Evolutionary conservation across 345 rosid species (phyloP).

Genomic region (Cardiospermum halicacabum): DNA sequence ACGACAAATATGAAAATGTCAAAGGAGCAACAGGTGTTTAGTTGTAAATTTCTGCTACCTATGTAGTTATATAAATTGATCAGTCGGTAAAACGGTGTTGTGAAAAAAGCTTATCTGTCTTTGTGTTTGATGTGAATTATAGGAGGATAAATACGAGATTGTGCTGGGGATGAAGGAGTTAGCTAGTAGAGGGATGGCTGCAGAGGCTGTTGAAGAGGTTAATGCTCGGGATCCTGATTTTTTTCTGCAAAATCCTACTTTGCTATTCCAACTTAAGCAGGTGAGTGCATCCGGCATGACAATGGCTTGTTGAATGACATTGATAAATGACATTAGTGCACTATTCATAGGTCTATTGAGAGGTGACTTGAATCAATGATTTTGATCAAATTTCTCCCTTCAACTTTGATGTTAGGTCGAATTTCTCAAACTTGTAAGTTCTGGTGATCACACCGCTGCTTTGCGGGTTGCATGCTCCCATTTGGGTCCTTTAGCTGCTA

Average conservation of each 20-base stretch:
- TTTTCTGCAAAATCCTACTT: slow-evolving; percentile 58
- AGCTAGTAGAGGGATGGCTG: slow-evolving; percentile 78
- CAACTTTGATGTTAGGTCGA: slow-evolving; percentile 52
- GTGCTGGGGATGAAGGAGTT: slow-evolving; percentile 75
- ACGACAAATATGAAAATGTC: slow-evolving; percentile 20
- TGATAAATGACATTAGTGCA: not conserved
- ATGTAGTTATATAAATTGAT: slow-evolving; percentile 6
- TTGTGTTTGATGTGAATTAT: slow-evolving; percentile 11
- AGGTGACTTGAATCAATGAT: not conserved
- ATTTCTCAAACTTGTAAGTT: slow-evolving; percentile 70
- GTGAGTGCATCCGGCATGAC: slow-evolving; percentile 26
- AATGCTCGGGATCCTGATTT: slow-evolving; percentile 66
- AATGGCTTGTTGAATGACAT: slow-evolving; percentile 1
- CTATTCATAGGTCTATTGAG: too few relatives aligned
- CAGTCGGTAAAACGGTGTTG: slow-evolving; percentile 6
- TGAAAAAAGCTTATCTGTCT: slow-evolving; percentile 39
- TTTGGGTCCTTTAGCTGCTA: slow-evolving; percentile 86
- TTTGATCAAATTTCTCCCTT: not conserved
- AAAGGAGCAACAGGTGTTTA: slow-evolving; percentile 36
- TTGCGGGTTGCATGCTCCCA: slow-evolving; percentile 76
- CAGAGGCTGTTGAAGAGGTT: slow-evolving; percentile 74
- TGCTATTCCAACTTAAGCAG: slow-evolving; percentile 91
- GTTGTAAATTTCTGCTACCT: slow-evolving; percentile 9
- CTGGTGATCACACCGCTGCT: slow-evolving; percentile 76
- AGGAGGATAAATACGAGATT: slow-evolving; percentile 63